These are phyloP conservation scores for Fusarium buxicola DNA, from an alignment of 2,329 filamentous ascomycete genomes.

Conservation along the genomic window DNA sequence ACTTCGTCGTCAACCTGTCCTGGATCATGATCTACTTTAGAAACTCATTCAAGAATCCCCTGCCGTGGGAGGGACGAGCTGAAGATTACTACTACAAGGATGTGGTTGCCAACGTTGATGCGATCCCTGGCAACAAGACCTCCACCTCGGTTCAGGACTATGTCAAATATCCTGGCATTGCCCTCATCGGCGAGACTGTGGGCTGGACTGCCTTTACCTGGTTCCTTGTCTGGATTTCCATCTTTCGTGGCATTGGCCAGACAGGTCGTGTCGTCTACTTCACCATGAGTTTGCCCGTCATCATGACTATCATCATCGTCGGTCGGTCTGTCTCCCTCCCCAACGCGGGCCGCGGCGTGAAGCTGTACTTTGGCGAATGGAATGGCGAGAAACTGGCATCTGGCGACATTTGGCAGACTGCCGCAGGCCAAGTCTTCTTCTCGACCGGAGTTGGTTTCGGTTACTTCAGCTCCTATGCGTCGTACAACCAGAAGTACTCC, in stretches of 20 bases:
- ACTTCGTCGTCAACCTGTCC: slow-evolving; percentile 67
- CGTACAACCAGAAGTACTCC: slow-evolving; percentile 67
- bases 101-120: slow-evolving; percentile 61
- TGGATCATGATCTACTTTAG: slow-evolving; percentile 72
- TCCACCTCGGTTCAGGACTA: slow-evolving; percentile 56
- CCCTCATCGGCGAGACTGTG: slow-evolving; percentile 66
- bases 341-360: slow-evolving; percentile 64
- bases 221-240: slow-evolving; percentile 70
- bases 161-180: slow-evolving; percentile 59
- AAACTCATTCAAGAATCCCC: slow-evolving; percentile 64
- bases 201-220: slow-evolving; percentile 69
- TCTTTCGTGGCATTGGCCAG: slow-evolving; percentile 68
- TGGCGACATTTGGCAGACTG: slow-evolving; percentile 69
- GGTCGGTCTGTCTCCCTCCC: slow-evolving; percentile 65
- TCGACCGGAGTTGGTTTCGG: slow-evolving; percentile 69
- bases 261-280: slow-evolving; percentile 71
- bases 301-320: slow-evolving; percentile 67
- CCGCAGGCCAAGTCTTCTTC: slow-evolving; percentile 70
- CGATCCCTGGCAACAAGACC: slow-evolving; percentile 53
- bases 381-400: slow-evolving; percentile 61
- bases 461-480: slow-evolving; percentile 69
- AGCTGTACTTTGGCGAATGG: slow-evolving; percentile 60
- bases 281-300: slow-evolving; percentile 70
- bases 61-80: slow-evolving; percentile 64
- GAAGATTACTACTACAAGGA: slow-evolving; percentile 64